Base-by-base conservation (phyloP, 208 protist species). In the Crithidia acanthocephali region DNA sequence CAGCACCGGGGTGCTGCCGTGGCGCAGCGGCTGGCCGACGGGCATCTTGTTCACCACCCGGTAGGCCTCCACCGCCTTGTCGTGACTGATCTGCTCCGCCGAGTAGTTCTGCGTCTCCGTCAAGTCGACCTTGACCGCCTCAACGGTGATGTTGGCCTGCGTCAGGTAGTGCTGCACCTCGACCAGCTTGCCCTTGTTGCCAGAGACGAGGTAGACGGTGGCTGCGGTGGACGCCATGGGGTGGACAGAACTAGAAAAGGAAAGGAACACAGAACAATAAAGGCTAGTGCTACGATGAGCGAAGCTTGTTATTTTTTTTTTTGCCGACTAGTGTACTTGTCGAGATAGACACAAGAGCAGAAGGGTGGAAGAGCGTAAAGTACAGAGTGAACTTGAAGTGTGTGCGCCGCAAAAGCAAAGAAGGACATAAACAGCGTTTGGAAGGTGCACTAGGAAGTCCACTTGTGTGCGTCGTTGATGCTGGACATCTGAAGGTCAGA, bases 131-230 rank as follows among this genome's bases (percentile, higher is more conserved):
- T 87, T 76, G 6, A 89, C 48, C 16, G 76, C 82, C 25, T 88
- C 76, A 32, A 98, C 73, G 60, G 95, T 44, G 50, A 78, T 25
- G 8, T 63, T 32, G 13, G 28, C 35, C 23, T 64, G n/a, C 56
- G 80, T 45, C 90, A 90, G 63, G 95, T 96, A 78, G 62, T 74
- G 48, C 84, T 79, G 59, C 59, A 99, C 98, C 78, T 99, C 98
- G 23, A 76, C 76, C 22, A 99, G 83, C 77, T 99, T 99, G n/a
- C 98, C 98, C 4, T 77, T 87, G 74, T 99, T 99, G 22, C 98
- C 98, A 9, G 98, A 99, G 11, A 99, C 96, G 78, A 99, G 72
- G 27, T 18, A 70, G 2, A 72, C 48, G 9, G 23, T 70, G 11
- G 8, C 20, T n/a, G 15, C 11, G 9, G 58, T 45, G 10, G 72